Evolutionary conservation across 148 eudicot genomes (phyloP).

Genomic region (Simmondsia chinensis): DNA sequence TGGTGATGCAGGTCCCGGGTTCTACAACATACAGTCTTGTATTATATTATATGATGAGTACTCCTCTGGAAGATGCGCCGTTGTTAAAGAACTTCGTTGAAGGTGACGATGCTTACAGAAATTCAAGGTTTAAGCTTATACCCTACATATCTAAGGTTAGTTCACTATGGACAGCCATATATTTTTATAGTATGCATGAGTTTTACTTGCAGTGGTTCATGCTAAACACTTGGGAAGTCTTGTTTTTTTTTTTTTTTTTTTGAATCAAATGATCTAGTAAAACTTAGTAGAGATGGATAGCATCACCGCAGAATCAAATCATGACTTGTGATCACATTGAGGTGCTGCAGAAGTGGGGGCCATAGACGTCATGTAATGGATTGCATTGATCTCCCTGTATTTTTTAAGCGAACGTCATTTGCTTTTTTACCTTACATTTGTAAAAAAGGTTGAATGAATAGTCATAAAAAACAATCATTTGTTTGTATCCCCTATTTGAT

Average conservation of each 20-base stretch:
- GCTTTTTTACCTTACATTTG: no score
- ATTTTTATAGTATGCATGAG: background rate
- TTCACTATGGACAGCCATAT: background rate
- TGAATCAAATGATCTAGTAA: no score
- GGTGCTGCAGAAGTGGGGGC: no score
- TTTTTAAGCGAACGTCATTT: no score
- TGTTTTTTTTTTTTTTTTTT: no score
- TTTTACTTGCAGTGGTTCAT: background rate
- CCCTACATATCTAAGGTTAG: conserved; percentile 62
- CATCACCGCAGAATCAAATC: no score
- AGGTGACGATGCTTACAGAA: conserved; percentile 59
- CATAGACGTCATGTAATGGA: no score
- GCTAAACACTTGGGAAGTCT: background rate
- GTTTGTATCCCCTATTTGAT: no score
- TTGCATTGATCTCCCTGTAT: no score
- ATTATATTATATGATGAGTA: conserved; percentile 46
- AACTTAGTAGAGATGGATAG: no score
- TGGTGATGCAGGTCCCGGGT: conserved; percentile 52
- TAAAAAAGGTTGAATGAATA: no score
- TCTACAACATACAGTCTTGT: conserved; percentile 56
- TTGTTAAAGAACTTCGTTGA: conserved; percentile 46
- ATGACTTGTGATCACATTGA: background rate
- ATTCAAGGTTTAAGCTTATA: conserved; percentile 65
- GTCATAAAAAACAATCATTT: no score
- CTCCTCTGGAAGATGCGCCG: conserved; percentile 46